These are phyloP conservation scores for Exophiala phaeomuriformis DNA, from an alignment of 2,329 filamentous ascomycete genomes.

Conservation along the genomic window DNA sequence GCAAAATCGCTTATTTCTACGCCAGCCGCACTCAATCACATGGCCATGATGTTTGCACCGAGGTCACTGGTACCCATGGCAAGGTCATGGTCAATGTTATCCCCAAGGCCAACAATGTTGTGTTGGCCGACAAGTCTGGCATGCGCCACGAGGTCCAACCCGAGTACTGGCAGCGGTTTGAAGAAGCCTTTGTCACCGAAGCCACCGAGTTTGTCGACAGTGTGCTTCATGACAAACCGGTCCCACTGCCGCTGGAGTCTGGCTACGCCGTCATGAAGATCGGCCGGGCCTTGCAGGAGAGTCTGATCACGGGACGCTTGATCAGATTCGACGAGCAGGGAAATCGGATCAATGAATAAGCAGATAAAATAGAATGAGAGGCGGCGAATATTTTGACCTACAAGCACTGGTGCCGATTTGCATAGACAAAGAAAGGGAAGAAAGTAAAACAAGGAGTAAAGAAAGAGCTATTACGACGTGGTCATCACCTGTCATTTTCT, in stretches of 20 bases:
- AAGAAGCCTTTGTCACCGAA: conserved; percentile 37
- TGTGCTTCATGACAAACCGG: conserved; percentile 33
- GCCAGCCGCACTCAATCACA: conserved; percentile 34
- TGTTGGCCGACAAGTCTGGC: conserved; percentile 31
- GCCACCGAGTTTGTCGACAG: conserved; percentile 36
- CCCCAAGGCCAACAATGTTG: conserved; percentile 30
- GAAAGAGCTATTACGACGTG: too few species aligned
- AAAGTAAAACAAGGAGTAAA: too few species aligned
- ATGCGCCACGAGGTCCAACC: conserved; percentile 33
- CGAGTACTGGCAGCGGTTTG: conserved; percentile 38
- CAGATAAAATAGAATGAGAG: neutral
- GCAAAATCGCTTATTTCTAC: conserved; percentile 33
- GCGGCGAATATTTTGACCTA: too few species aligned
- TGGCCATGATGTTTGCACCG: conserved; percentile 33
- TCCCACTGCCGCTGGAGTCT: conserved; percentile 33
- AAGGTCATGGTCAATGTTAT: conserved; percentile 30
- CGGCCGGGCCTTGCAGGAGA: conserved; percentile 29
- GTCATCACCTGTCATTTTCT: too few species aligned
- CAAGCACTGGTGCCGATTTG: too few species aligned
- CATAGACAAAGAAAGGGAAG: too few species aligned
- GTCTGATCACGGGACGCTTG: conserved; percentile 20
- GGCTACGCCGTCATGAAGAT: conserved; percentile 34
- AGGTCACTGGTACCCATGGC: conserved; percentile 32
- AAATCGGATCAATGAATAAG: conserved; percentile 2
- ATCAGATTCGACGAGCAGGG: conserved; percentile 33